These are phyloP conservation scores for Periconia digitata DNA, from an alignment of 2,329 filamentous ascomycete species.

Conservation along the genomic window DNA sequence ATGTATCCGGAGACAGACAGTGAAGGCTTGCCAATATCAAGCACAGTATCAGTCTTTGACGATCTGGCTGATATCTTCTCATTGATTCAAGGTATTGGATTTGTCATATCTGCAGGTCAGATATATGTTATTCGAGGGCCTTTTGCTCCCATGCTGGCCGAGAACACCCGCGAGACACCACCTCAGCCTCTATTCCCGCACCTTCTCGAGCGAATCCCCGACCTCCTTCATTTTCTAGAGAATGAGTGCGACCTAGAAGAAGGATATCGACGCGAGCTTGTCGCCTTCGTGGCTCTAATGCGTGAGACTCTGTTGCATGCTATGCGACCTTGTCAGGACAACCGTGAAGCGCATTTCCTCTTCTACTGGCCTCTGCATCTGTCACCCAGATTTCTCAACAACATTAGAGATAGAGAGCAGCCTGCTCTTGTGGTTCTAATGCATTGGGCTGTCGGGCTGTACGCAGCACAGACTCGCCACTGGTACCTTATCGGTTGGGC, in stretches of 20 bases:
- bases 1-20: constrained; percentile 5
- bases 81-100: constrained; percentile 38
- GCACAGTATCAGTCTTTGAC: constrained; percentile 23
- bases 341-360: constrained; percentile 38
- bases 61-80: constrained; percentile 37
- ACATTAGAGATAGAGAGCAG: constrained; percentile 34
- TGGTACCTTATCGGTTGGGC: constrained; percentile 46
- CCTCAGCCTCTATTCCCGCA: constrained; percentile 31
- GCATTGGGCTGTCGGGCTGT: constrained; percentile 41
- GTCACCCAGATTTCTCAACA: constrained; percentile 29
- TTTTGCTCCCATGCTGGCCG: constrained; percentile 24
- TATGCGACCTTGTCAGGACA: constrained; percentile 26
- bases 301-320: constrained; percentile 22
- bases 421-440: constrained; percentile 42
- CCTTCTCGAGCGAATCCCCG: constrained; percentile 21
- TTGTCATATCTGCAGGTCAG: constrained; percentile 28
- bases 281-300: constrained; percentile 20
- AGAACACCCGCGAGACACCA: constrained; percentile 21
- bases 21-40: not conserved
- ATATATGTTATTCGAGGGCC: constrained; percentile 23
- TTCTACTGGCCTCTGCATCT: constrained; percentile 44
- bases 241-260: constrained; percentile 19
- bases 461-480: constrained; percentile 36
- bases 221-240: constrained; percentile 23
- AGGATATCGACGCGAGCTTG: constrained; percentile 15